These are phyloP conservation scores for Eucalyptus decipiens DNA, from an alignment of 345 rosid genomes.

Conservation along the genomic window DNA sequence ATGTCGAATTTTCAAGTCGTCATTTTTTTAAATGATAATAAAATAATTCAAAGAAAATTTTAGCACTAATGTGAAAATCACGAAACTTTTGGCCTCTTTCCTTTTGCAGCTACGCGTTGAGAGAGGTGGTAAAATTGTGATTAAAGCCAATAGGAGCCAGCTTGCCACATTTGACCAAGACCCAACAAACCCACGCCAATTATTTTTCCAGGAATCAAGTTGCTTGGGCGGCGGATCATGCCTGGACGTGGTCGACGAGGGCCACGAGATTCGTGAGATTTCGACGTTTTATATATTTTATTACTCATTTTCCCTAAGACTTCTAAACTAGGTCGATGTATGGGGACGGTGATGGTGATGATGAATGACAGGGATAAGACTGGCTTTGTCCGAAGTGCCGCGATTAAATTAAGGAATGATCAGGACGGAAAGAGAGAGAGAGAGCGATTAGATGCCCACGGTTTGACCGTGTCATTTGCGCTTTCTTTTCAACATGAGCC, in stretches of 20 bases:
- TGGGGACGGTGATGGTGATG: background rate
- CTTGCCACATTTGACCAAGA: background rate
- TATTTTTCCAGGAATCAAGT: background rate
- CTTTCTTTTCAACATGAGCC: background rate
- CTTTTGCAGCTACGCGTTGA: background rate
- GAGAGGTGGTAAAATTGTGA: background rate
- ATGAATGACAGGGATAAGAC: background rate
- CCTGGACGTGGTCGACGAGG: background rate
- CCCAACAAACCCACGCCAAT: background rate
- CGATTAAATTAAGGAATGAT: background rate
- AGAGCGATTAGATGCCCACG: background rate
- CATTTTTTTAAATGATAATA: background rate
- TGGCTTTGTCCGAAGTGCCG: rapidly evolving
- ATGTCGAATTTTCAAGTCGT: rapidly evolving
- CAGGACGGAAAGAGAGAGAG: background rate
- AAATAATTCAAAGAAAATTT: background rate
- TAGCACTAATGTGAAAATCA: background rate
- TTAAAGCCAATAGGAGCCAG: background rate
- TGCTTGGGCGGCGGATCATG: background rate
- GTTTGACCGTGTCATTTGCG: background rate
- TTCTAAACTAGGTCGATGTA: background rate
- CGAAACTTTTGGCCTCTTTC: background rate
- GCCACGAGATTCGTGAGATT: background rate
- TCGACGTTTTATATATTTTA: background rate
- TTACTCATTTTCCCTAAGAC: background rate